phyloP scores from a whole-genome alignment of 345 rosid genomes.

The Dovyalis caffra region DNA sequence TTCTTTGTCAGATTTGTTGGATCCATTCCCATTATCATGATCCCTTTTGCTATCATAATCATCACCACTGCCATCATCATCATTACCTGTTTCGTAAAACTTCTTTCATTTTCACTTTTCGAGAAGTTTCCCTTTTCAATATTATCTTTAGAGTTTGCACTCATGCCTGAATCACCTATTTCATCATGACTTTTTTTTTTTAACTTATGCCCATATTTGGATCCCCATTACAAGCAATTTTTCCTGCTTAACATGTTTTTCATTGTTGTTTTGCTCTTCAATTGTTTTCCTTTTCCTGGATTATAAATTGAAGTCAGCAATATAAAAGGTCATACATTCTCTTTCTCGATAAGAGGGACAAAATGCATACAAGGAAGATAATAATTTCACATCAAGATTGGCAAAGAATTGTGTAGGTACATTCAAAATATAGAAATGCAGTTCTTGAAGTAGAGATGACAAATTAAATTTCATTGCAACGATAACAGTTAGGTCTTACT shows the following conservation, averaged over 20 bases:
- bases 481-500: constrained; percentile 41
- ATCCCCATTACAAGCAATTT: constrained; percentile 15
- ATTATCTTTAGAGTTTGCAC: constrained; percentile 27
- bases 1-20: constrained; percentile 22
- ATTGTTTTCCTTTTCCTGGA: constrained; percentile 40
- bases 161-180: constrained; percentile 16
- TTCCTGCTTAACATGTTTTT: constrained; percentile 19
- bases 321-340: neutral
- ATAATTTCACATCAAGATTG: neutral
- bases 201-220: constrained; percentile 15
- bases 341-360: neutral
- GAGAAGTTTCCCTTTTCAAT: neutral
- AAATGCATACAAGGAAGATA: neutral
- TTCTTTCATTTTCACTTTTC: constrained; percentile 27
- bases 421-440: neutral
- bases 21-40: constrained; percentile 18
- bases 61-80: constrained; percentile 11
- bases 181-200: constrained; percentile 24
- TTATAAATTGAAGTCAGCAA: constrained; percentile 6
- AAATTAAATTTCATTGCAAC: neutral
- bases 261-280: constrained; percentile 27
- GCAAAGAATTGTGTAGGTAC: neutral
- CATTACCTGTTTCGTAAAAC: constrained; percentile 23
- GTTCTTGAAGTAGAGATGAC: neutral
- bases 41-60: constrained; percentile 16